A percentile compares a stretch with the other conserved stretches of the same genome.
Evolutionary conservation across 306 rosid genomes (phyloP).

Genomic region (Abrus precatorius): DNA sequence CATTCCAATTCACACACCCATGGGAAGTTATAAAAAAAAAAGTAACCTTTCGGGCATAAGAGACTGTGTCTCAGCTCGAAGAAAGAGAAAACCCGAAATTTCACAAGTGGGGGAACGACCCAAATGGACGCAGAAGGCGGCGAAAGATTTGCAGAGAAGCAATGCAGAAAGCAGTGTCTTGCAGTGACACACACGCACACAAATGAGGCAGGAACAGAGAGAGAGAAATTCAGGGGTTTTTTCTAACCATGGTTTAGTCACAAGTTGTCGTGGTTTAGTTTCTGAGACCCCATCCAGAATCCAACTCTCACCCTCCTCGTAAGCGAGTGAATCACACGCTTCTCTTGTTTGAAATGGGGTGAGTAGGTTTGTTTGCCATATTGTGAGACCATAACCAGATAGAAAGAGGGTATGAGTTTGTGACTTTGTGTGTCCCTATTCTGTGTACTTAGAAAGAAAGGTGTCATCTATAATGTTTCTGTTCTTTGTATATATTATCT

Average conservation of each 20-base stretch:
- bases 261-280: neutral
- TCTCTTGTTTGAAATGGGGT: constrained; percentile 10
- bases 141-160: constrained; percentile 63
- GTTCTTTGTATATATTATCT: constrained; percentile 58
- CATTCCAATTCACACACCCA: constrained; percentile 37
- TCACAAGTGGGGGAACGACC: constrained; percentile 44
- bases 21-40: constrained; percentile 49
- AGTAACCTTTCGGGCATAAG: constrained; percentile 45
- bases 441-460: constrained; percentile 50
- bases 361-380: constrained; percentile 42
- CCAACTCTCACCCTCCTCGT: constrained; percentile 2
- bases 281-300: constrained; percentile 24
- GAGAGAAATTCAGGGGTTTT: constrained; percentile 35
- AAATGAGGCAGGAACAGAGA: constrained; percentile 32
- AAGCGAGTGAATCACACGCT: constrained; percentile 48
- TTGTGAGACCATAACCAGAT: constrained; percentile 33
- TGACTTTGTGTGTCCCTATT: constrained; percentile 44
- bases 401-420: constrained; percentile 6
- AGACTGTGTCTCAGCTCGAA: constrained; percentile 50
- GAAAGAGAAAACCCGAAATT: constrained; percentile 57
- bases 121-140: constrained; percentile 75
- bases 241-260: constrained; percentile 52
- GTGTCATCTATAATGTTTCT: constrained; percentile 36
- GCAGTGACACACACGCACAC: constrained; percentile 43
- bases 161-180: constrained; percentile 39